Conservation (phyloP, 176 grass and related monocot genomes). For the Avena atlantica region DNA sequence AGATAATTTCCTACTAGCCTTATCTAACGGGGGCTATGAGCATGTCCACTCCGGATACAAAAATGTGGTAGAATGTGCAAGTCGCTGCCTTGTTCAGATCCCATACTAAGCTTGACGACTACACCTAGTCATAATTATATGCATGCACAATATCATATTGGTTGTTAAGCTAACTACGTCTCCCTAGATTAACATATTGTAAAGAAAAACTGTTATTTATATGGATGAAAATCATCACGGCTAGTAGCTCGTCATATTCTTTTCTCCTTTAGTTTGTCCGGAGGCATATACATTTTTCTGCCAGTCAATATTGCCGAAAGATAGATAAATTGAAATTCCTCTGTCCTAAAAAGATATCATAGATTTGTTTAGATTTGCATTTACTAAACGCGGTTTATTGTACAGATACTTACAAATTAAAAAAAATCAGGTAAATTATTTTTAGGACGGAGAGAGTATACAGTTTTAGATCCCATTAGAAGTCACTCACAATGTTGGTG, state of each 20-base stretch:
- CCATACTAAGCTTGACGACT: neutral
- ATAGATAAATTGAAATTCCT: neutral
- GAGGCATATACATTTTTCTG: neutral
- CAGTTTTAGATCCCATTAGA: no score
- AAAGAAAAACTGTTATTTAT: neutral
- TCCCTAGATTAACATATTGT: neutral
- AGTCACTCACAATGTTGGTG: no score
- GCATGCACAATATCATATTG: neutral
- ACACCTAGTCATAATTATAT: neutral
- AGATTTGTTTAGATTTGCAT: neutral
- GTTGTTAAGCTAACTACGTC: neutral
- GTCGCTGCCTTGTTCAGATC: neutral
- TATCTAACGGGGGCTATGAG: no score
- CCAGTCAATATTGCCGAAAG: neutral
- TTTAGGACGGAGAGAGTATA: no score
- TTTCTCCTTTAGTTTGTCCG: neutral
- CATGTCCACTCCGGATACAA: neutral
- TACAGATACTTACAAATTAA: no score
- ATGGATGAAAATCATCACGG: neutral
- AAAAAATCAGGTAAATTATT: no score
- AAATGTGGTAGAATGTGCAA: neutral
- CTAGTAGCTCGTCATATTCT: neutral
- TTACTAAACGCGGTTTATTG: no score
- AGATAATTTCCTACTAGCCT: no score
- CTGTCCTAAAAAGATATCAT: no score